Percentiles rank a stretch among this genome's conserved stretches.
These are phyloP conservation scores for Limnanthes douglasii DNA, from an alignment of 345 rosid species.

Conservation along the genomic window DNA sequence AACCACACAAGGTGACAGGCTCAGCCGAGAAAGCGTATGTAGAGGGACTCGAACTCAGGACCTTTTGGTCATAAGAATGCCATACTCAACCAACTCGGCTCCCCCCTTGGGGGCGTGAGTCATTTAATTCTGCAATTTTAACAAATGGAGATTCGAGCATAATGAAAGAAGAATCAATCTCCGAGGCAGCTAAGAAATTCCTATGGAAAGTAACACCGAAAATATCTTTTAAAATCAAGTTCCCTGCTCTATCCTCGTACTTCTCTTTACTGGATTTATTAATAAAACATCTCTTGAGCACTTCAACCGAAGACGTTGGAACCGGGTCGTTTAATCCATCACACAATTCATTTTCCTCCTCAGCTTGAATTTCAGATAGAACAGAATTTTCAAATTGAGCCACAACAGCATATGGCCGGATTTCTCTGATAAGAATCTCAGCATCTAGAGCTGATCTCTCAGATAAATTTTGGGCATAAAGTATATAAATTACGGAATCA, in stretches of 20 bases:
- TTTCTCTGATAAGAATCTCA: conserved; percentile 48
- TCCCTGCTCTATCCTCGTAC: conserved; percentile 61
- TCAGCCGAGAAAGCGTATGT: too few relatives aligned
- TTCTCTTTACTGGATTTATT: conserved; percentile 58
- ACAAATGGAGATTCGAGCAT: conserved; percentile 54
- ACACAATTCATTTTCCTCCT: conserved; percentile 22
- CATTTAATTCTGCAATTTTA: conserved; percentile 13
- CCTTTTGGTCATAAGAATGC: too few relatives aligned
- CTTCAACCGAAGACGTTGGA: conserved; percentile 68
- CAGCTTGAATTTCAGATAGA: conserved; percentile 25
- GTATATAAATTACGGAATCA: conserved; percentile 55
- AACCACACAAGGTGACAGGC: too few relatives aligned
- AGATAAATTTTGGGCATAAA: conserved; percentile 64
- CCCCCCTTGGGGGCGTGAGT: too few relatives aligned
- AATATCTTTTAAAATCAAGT: conserved; percentile 60
- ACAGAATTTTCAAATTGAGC: conserved; percentile 40
- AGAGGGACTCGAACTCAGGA: too few relatives aligned
- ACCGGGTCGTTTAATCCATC: conserved; percentile 18
- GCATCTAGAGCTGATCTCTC: conserved; percentile 70
- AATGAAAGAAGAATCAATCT: conserved; percentile 68
- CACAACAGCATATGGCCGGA: conserved; percentile 66
- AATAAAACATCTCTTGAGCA: conserved; percentile 51
- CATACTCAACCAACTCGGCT: too few relatives aligned
- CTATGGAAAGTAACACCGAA: conserved; percentile 73
- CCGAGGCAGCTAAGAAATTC: conserved; percentile 56